Evolutionary conservation across 2,329 filamentous ascomycete genomes (phyloP).

Genomic region (Fusarium sp.): DNA sequence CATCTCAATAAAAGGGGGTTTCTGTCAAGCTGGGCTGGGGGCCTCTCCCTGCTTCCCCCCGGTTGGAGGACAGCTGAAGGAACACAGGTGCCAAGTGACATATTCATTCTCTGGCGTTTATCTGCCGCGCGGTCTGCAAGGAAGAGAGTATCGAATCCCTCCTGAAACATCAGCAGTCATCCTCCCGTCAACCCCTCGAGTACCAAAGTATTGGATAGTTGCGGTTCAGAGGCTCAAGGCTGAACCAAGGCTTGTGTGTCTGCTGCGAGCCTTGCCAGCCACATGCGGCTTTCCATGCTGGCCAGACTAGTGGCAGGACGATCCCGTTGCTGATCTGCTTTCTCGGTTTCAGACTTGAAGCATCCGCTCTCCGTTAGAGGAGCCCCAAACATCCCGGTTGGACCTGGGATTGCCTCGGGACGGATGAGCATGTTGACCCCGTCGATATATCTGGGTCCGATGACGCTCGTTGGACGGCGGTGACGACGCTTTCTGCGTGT

Average conservation of each 20-base stretch:
- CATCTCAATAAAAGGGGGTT: conserved; percentile 15
- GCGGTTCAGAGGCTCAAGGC: conserved; percentile 2
- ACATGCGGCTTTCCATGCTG: conserved; percentile 11
- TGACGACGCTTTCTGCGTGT: conserved; percentile 37
- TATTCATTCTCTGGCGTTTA: conserved; percentile 1
- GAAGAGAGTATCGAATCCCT: conserved; percentile 13
- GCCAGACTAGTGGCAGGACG: conserved; percentile 28
- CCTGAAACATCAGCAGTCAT: conserved; percentile 21
- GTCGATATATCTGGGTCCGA: conserved; percentile 30
- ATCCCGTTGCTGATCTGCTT: conserved; percentile 36
- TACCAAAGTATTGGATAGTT: not conserved
- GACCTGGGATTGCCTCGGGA: conserved; percentile 22
- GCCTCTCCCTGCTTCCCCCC: conserved; percentile 7
- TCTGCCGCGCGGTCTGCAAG: not conserved
- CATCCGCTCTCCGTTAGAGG: conserved; percentile 22
- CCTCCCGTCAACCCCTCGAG: not conserved
- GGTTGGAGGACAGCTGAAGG: not conserved
- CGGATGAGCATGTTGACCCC: conserved; percentile 31
- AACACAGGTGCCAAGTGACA: not conserved
- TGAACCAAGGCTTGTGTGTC: not conserved
- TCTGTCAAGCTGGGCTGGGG: not conserved
- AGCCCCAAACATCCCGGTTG: conserved; percentile 23
- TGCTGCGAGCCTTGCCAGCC: conserved; percentile 32
- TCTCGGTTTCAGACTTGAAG: conserved; percentile 39
- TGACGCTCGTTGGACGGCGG: conserved; percentile 33